Conservation (phyloP, 2,329 filamentous ascomycete species). For the Penicillium sp. region DNA sequence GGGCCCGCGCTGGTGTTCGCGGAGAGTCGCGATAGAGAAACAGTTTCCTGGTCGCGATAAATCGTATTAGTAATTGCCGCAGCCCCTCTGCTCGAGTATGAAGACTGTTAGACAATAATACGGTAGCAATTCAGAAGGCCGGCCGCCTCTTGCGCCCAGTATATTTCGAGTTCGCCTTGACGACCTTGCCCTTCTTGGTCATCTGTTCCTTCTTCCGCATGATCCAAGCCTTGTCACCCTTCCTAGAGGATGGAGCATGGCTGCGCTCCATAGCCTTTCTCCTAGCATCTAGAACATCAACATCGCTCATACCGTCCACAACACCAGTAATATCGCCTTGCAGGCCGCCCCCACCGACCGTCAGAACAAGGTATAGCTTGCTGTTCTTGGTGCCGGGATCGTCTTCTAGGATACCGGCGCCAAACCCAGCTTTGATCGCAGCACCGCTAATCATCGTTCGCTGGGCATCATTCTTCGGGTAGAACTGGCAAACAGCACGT, state of each 20-base stretch:
- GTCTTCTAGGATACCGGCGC: constrained; percentile 91
- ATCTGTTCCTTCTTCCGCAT: constrained; percentile 81
- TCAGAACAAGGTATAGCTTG: constrained; percentile 95
- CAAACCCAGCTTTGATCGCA: constrained; percentile 91
- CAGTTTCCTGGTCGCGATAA: neutral
- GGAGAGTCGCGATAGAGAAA: too few relatives aligned
- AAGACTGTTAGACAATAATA: neutral
- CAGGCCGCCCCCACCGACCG: constrained; percentile 74
- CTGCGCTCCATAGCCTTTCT: constrained; percentile 53
- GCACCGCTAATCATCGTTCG: constrained; percentile 89
- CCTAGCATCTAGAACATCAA: constrained; percentile 77
- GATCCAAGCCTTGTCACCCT: constrained; percentile 58
- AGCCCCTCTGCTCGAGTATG: neutral
- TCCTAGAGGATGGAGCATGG: constrained; percentile 49
- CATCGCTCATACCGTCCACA: constrained; percentile 84
- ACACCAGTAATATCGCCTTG: constrained; percentile 83
- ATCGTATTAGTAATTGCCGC: neutral
- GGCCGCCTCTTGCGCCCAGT: constrained; percentile 85
- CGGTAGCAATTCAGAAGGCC: constrained; percentile 63
- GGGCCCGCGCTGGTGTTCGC: too few relatives aligned
- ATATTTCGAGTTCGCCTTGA: constrained; percentile 91
- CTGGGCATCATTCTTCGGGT: constrained; percentile 93
- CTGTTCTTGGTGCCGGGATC: constrained; percentile 95
- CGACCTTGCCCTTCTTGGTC: constrained; percentile 91
- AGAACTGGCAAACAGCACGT: constrained; percentile 94